phyloP scores from a whole-genome alignment of 148 eudicot genomes.

The Arbutus unedo region DNA sequence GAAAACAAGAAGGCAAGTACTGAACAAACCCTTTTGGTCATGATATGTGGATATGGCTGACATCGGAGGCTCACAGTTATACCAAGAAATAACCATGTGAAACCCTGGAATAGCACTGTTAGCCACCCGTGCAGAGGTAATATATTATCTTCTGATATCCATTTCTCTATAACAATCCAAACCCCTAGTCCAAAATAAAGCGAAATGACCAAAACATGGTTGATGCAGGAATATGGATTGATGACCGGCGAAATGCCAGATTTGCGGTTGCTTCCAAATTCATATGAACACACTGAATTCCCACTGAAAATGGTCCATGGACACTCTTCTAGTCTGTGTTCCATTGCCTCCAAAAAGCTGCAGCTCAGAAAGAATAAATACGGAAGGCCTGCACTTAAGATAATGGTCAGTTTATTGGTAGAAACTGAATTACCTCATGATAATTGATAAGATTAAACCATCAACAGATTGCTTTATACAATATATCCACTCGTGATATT shows the following conservation, averaged over 20 bases:
- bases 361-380: background rate
- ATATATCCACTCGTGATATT: background rate
- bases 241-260: slow-evolving; percentile 10
- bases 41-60: background rate
- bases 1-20: slow-evolving; percentile 21
- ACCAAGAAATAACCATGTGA: slow-evolving; percentile 30
- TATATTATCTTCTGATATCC: slow-evolving; percentile 9
- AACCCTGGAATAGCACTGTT: slow-evolving; percentile 27
- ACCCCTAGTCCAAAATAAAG: slow-evolving; percentile 21
- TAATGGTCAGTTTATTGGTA: slow-evolving; percentile 12
- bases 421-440: too few relatives aligned
- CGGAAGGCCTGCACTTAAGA: background rate
- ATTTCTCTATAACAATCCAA: slow-evolving; percentile 22
- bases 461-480: background rate
- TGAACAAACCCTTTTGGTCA: slow-evolving; percentile 2
- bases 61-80: slow-evolving; percentile 18
- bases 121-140: slow-evolving; percentile 38
- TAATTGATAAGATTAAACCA: slow-evolving; percentile 18
- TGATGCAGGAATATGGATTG: slow-evolving; percentile 26
- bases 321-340: background rate
- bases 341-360: background rate
- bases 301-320: slow-evolving; percentile 28
- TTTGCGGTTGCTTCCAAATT: background rate
- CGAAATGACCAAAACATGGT: slow-evolving; percentile 23
- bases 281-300: slow-evolving; percentile 14